Base-by-base conservation (phyloP, 805 yeast species). In the Candida qinlingensis region DNA sequence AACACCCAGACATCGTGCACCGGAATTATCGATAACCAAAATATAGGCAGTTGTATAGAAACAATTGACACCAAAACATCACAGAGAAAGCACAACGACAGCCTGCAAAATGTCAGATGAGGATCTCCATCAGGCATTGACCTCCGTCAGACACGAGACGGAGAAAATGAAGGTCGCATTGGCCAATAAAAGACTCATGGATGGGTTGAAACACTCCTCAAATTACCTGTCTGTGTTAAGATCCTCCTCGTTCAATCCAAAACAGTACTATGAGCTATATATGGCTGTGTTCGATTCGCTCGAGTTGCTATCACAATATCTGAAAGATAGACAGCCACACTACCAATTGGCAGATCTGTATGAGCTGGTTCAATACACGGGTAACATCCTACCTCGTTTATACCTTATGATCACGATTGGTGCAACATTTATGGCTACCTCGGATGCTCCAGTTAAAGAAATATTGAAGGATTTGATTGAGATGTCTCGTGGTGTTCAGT, bases 321-420 rank as follows among this genome's bases (percentile, higher is more conserved):
- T 94, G 52, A 74, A 76, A 47, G 86, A 80, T 30, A 77, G 77
- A 48, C 91, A 88, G 60, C 81, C 83, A 10, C 74, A 76, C 46
- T 81, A 81, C 58, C 88, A 85, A 61, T 69, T 94, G 46, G 87
- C 96, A 0, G 98, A 94, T 63, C 74, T 94, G 46, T 94, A 94
- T 63, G 98, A 92, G 59, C 73, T 91, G 63, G 97, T 92, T 5
- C 98, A 94, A 66, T 94, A 94, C 62, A 89, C 96, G 1, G 96
- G 97, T 1, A 92, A 89, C 63, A 87, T 94, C 28, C 75, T 94
- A 12, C 99, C 99, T 2, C 76, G 99, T 49, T 71, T 94, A 48
- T 94, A 94, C 63, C 73, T 94, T 68, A 89, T 94, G 97, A 85
- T 94, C 39, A 92, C 96, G 3, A 92, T 94, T 12, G 99, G 99